Evolutionary conservation across 345 rosid species (phyloP).

Genomic region (Odontarrhena argentea): DNA sequence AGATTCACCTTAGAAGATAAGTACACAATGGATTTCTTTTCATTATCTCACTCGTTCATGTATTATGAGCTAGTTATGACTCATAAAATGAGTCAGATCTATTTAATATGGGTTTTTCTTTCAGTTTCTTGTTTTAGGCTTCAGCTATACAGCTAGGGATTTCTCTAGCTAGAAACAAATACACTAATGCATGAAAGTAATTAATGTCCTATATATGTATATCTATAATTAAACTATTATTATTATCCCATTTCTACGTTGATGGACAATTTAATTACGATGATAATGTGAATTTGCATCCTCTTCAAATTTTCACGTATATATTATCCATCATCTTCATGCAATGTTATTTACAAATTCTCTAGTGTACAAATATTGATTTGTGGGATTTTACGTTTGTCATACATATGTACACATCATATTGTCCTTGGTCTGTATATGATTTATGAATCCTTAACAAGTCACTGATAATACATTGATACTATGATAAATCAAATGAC

Average conservation of each 20-base stretch:
- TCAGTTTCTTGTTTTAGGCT: not conserved
- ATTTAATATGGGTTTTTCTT: not conserved
- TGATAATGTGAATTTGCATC: not conserved
- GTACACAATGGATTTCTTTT: too few relatives aligned
- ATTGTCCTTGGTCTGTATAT: not conserved
- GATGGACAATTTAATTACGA: too few relatives aligned
- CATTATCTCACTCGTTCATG: too few relatives aligned
- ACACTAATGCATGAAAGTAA: not conserved
- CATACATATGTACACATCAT: not conserved
- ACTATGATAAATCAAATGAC: conserved; percentile 20
- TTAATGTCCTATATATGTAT: not conserved
- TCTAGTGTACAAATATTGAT: too few relatives aligned
- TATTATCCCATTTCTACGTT: not conserved
- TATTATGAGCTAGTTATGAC: too few relatives aligned
- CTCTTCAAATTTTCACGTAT: not conserved
- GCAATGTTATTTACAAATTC: not conserved
- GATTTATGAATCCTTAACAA: conserved; percentile 4
- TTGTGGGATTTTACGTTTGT: not conserved
- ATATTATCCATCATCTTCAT: not conserved
- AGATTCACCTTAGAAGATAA: too few relatives aligned
- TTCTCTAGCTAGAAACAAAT: conserved; percentile 16
- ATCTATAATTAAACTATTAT: not conserved
- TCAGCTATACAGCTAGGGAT: conserved; percentile 5
- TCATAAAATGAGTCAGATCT: not conserved
- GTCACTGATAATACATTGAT: not conserved